Evolutionary conservation across 2,329 filamentous ascomycete genomes (phyloP).

Genomic region (Colletotrichum karsti): DNA sequence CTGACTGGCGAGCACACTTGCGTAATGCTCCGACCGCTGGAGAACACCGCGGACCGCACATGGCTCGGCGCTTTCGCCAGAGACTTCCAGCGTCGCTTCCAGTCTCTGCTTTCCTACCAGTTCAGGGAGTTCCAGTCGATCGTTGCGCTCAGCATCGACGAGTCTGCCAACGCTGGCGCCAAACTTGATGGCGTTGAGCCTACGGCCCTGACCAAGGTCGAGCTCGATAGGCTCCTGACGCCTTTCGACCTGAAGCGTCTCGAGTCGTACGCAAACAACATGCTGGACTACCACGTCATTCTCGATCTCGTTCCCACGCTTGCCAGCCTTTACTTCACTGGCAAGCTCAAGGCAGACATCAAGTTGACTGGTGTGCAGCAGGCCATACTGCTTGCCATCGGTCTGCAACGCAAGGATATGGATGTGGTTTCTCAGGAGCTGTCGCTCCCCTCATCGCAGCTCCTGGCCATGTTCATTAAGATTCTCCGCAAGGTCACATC

Average conservation of each 20-base stretch:
- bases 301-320: slow-evolving; percentile 89
- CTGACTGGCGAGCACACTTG: slow-evolving; percentile 97
- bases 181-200: slow-evolving; percentile 65
- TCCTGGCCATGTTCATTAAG: slow-evolving; percentile 98
- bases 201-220: slow-evolving; percentile 71
- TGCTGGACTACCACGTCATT: slow-evolving; percentile 98
- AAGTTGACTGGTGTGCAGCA: slow-evolving; percentile 85
- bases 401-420: slow-evolving; percentile 89
- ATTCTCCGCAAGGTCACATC: slow-evolving; percentile 86
- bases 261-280: slow-evolving; percentile 94
- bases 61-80: slow-evolving; percentile 93
- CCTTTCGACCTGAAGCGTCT: slow-evolving; percentile 96
- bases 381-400: slow-evolving; percentile 87
- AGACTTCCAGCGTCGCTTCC: slow-evolving; percentile 95
- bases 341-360: slow-evolving; percentile 72
- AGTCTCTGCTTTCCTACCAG: slow-evolving; percentile 88
- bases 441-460: slow-evolving; percentile 76
- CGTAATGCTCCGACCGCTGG: slow-evolving; percentile 91
- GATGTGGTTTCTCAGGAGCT: slow-evolving; percentile 84
- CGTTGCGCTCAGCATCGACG: slow-evolving; percentile 86
- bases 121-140: slow-evolving; percentile 84
- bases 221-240: slow-evolving; percentile 81
- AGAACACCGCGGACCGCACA: slow-evolving; percentile 71
- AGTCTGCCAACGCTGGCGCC: slow-evolving; percentile 80
- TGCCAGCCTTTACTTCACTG: slow-evolving; percentile 85